Evolutionary conservation across 176 grass and related monocot species (phyloP).

Genomic region (Zea luxurians): DNA sequence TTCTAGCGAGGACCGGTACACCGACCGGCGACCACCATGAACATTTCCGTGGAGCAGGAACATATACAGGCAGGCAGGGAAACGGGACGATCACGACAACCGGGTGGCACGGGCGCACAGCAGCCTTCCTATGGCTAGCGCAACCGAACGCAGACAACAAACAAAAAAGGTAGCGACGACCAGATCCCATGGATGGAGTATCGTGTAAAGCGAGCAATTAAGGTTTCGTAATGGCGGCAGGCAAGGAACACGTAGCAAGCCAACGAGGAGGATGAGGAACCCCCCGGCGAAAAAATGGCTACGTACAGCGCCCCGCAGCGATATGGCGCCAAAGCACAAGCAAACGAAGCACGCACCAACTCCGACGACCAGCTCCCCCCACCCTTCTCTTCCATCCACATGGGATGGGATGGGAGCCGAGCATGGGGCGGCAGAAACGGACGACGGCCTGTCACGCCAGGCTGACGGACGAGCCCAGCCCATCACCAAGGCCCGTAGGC

Average conservation of each 20-base stretch:
- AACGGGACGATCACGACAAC: too few relatives aligned
- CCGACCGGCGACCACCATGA: too few relatives aligned
- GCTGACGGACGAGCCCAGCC: background rate
- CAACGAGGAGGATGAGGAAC: conserved; percentile 26
- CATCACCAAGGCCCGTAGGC: background rate
- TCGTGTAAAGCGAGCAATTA: conserved; percentile 1
- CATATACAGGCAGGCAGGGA: too few relatives aligned
- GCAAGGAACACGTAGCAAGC: conserved; percentile 31
- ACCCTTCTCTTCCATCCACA: background rate
- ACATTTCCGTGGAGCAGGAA: too few relatives aligned
- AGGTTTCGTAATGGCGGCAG: background rate
- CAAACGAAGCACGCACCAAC: conserved; percentile 4
- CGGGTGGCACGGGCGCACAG: background rate
- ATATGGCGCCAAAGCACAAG: conserved; percentile 35
- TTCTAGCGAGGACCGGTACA: background rate
- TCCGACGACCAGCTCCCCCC: background rate
- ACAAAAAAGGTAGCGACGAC: background rate
- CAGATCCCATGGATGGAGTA: background rate
- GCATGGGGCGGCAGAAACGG: conserved; percentile 19
- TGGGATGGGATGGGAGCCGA: background rate
- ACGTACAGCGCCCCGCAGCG: conserved; percentile 22
- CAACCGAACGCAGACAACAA: background rate
- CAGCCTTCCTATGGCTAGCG: background rate
- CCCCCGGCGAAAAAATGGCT: conserved; percentile 17
- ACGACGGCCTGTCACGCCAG: conserved; percentile 45